Conservation (phyloP, 306 rosid genomes). For the Betula pendula region DNA sequence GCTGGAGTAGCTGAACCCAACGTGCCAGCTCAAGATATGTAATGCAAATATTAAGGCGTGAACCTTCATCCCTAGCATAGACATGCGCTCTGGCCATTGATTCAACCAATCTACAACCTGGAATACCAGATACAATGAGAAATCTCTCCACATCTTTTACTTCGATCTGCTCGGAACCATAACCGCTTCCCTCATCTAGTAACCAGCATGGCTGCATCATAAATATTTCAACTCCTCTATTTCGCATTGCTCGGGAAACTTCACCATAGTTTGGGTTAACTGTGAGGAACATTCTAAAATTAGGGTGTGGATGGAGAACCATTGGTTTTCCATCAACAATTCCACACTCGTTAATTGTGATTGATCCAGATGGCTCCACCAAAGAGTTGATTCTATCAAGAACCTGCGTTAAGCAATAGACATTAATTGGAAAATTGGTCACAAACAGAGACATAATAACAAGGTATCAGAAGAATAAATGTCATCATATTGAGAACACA, state of each 20-base stretch:
- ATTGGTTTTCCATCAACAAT: constrained; percentile 77
- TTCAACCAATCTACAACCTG: constrained; percentile 55
- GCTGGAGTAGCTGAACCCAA: constrained; percentile 84
- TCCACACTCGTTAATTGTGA: constrained; percentile 85
- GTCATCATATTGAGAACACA: constrained; percentile 1
- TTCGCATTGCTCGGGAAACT: constrained; percentile 96
- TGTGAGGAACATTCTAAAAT: constrained; percentile 89
- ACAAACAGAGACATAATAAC: constrained; percentile 18
- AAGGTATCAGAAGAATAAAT: constrained; percentile 6
- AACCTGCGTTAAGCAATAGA: constrained; percentile 41
- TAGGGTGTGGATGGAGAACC: constrained; percentile 73
- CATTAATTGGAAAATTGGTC: neutral
- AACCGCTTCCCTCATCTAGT: constrained; percentile 38
- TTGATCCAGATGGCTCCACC: constrained; percentile 87
- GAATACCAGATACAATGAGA: constrained; percentile 66
- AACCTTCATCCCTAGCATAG: constrained; percentile 70
- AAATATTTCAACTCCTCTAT: constrained; percentile 93
- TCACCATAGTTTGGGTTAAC: constrained; percentile 84
- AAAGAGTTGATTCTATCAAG: constrained; percentile 96
- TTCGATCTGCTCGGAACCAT: constrained; percentile 39
- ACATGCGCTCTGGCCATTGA: constrained; percentile 76
- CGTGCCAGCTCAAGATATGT: constrained; percentile 82
- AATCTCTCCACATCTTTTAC: constrained; percentile 64
- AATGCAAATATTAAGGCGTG: constrained; percentile 41
- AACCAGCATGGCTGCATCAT: constrained; percentile 82